Conservation (phyloP, 139 green algal genomes). For the Tetraselmis striata region DNA sequence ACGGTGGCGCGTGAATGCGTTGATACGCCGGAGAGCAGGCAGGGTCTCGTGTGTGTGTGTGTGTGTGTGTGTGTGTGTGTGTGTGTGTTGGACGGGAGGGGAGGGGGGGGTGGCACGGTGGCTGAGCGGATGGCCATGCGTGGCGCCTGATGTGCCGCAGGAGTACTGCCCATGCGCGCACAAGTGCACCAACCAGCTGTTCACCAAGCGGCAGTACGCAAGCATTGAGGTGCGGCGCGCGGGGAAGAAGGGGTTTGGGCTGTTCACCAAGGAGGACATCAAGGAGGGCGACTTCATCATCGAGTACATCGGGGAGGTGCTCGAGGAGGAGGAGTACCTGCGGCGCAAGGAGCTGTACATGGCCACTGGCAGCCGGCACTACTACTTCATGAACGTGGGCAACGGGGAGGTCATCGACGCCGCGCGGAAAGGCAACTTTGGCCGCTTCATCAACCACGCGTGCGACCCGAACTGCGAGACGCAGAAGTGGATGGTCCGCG, state of each 20-base stretch:
- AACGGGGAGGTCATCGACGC: constrained; percentile 85
- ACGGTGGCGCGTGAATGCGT: too few relatives aligned
- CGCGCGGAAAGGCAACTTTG: constrained; percentile 76
- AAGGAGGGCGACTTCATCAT: constrained; percentile 15
- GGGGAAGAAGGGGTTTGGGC: constrained; percentile 82
- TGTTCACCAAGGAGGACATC: constrained; percentile 47
- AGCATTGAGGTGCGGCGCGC: constrained; percentile 68
- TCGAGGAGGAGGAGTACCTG: constrained; percentile 3
- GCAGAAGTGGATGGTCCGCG: constrained; percentile 94
- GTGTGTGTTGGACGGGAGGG: too few relatives aligned
- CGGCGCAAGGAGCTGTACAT: constrained; percentile 68
- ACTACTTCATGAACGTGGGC: constrained; percentile 99
- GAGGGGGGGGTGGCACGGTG: too few relatives aligned
- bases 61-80: too few relatives aligned
- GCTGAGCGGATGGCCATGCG: too few relatives aligned
- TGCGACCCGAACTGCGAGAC: constrained; percentile 97
- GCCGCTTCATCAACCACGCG: constrained; percentile 96
- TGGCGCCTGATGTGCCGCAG: too few relatives aligned
- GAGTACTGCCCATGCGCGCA: constrained; percentile 84
- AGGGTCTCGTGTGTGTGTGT: too few relatives aligned
- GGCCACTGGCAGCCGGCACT: constrained; percentile 76
- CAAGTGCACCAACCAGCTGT: constrained; percentile 90
- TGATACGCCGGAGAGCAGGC: too few relatives aligned
- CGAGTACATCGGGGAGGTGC: constrained; percentile 21
- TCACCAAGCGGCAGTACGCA: constrained; percentile 72